Conservation (phyloP, 192 early-diverging fungal genomes). For the Rhizophagus prolifer region DNA sequence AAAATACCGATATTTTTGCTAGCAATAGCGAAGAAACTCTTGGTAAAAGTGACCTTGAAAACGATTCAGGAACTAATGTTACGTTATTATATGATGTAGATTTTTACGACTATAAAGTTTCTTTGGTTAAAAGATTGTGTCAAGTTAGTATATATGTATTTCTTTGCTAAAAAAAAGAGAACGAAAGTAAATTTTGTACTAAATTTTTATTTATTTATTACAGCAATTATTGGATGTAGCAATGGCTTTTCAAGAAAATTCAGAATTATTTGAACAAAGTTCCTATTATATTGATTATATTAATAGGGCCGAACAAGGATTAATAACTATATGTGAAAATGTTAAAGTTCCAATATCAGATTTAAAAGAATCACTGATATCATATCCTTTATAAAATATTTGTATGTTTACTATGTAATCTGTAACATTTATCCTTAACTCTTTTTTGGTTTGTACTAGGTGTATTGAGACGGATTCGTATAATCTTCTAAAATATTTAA, state of each 20-base stretch:
- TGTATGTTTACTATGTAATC: background rate
- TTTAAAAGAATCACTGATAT: constrained; percentile 49
- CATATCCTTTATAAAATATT: constrained; percentile 30
- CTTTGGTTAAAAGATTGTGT: constrained; percentile 22
- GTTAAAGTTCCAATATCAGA: constrained; percentile 53
- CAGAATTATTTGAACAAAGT: constrained; percentile 47
- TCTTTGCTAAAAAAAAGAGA: background rate
- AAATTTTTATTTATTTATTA: background rate
- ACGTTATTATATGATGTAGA: constrained; percentile 25
- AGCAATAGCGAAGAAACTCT: background rate
- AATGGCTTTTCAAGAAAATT: constrained; percentile 47
- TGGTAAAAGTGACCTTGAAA: background rate
- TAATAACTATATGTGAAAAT: constrained; percentile 47
- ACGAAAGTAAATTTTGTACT: background rate
- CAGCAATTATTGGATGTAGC: constrained; percentile 48
- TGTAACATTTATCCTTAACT: background rate
- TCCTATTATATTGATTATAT: constrained; percentile 50
- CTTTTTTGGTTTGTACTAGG: constrained; percentile 20
- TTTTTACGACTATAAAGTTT: constrained; percentile 23
- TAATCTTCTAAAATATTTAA: constrained; percentile 1
- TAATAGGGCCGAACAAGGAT: constrained; percentile 42
- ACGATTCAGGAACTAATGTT: background rate
- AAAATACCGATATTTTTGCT: constrained; percentile 1
- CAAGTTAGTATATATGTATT: constrained; percentile 2
- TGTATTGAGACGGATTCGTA: constrained; percentile 25